phyloP scores from a whole-genome alignment of 1,139 yeast genomes.

The Suhomyces choctaworum region DNA sequence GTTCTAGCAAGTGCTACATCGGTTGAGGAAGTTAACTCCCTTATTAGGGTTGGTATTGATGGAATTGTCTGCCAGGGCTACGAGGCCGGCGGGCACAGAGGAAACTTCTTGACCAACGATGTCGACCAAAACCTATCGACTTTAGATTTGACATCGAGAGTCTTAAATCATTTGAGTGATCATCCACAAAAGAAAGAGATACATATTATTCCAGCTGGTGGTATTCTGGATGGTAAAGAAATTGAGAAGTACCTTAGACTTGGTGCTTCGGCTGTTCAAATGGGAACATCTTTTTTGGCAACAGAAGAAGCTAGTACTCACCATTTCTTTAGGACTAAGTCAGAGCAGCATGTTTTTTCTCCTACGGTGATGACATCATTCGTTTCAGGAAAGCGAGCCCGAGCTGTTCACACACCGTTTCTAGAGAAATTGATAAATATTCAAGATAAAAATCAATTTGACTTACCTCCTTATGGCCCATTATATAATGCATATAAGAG shows the following conservation, averaged over 20 bases:
- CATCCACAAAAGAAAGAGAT: slow-evolving; percentile 17
- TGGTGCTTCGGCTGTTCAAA: slow-evolving; percentile 50
- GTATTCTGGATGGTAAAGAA: slow-evolving; percentile 33
- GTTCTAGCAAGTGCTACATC: slow-evolving; percentile 53
- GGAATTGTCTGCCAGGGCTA: slow-evolving; percentile 51
- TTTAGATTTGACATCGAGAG: slow-evolving; percentile 29
- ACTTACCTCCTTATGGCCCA: slow-evolving; percentile 40
- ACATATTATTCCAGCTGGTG: slow-evolving; percentile 49
- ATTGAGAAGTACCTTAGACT: slow-evolving; percentile 26
- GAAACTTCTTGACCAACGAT: slow-evolving; percentile 34
- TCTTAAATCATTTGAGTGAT: slow-evolving; percentile 17
- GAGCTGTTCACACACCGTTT: slow-evolving; percentile 38
- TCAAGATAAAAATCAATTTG: slow-evolving; percentile 1
- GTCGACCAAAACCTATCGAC: slow-evolving; percentile 40
- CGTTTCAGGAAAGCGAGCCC: slow-evolving; percentile 42
- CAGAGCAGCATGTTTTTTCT: slow-evolving; percentile 3
- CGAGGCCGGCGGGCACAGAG: slow-evolving; percentile 60
- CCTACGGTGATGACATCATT: slow-evolving; percentile 37
- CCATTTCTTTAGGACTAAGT: slow-evolving; percentile 18
- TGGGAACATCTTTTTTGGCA: slow-evolving; percentile 48
- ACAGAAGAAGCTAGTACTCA: slow-evolving; percentile 32
- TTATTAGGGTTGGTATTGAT: slow-evolving; percentile 30
- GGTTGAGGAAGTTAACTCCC: slow-evolving; percentile 34
- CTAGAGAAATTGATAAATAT: slow-evolving; percentile 15
- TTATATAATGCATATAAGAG: slow-evolving; percentile 35